Percentiles rank a stretch among this genome's conserved stretches.
These are phyloP conservation scores for Podospora sp. DNA, from an alignment of 495 filamentous ascomycete species.

Conservation along the genomic window DNA sequence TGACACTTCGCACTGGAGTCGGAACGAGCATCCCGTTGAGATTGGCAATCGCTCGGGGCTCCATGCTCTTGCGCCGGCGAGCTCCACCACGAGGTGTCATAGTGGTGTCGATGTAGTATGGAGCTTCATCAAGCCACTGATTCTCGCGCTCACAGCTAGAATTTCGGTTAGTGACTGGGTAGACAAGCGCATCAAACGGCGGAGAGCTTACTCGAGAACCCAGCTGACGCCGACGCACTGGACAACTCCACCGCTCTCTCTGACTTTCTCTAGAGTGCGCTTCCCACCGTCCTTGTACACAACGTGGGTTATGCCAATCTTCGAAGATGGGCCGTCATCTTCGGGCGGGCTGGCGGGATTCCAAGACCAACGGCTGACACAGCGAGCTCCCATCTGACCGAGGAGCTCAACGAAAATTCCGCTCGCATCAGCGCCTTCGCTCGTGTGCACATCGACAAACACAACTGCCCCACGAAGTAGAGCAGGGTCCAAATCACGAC, in stretches of 20 bases:
- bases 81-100: conserved; percentile 74
- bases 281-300: conserved; percentile 92
- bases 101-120: conserved; percentile 72
- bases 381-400: conserved; percentile 81
- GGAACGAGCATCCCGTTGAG: conserved; percentile 65
- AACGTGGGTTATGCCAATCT: conserved; percentile 89
- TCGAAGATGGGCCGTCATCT: conserved; percentile 44
- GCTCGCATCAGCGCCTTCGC: conserved; percentile 83
- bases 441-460: conserved; percentile 92
- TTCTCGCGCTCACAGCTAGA: conserved; percentile 79
- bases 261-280: conserved; percentile 84
- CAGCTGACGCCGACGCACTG: conserved; percentile 84
- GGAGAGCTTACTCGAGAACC: conserved; percentile 75
- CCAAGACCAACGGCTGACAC: conserved; percentile 84
- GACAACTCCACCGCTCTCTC: conserved; percentile 71
- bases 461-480: conserved; percentile 74
- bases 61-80: conserved; percentile 88
- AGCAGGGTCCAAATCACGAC: conserved; percentile 51
- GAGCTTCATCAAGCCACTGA: conserved; percentile 69
- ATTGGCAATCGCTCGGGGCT: conserved; percentile 76
- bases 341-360: conserved; percentile 56
- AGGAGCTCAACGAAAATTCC: conserved; percentile 81
- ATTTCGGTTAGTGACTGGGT: background rate
- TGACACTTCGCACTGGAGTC: conserved; percentile 42
- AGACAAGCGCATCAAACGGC: background rate